These are phyloP conservation scores for Magnaporthiopsis poae DNA, from an alignment of 2,329 filamentous ascomycete genomes.

Conservation along the genomic window DNA sequence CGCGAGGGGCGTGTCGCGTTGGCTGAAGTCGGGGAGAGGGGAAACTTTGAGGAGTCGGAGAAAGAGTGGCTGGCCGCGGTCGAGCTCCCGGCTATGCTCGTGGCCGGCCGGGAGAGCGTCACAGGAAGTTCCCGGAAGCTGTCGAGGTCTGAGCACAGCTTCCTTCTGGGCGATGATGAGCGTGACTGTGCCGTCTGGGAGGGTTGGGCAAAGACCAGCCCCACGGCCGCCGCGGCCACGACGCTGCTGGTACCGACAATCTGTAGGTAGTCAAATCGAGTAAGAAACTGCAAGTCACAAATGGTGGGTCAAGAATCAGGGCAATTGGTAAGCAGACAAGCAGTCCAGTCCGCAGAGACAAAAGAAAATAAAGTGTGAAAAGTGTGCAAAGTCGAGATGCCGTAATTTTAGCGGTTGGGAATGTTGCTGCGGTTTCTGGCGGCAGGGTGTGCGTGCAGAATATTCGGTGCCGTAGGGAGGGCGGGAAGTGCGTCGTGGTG, in stretches of 20 bases:
- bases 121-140: constrained; percentile 20
- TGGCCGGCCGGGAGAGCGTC: constrained; percentile 31
- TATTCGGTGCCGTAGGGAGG: background rate
- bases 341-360: background rate
- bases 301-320: background rate
- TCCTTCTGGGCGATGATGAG: constrained; percentile 24
- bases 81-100: constrained; percentile 29
- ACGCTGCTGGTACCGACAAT: constrained; percentile 53
- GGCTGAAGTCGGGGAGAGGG: constrained; percentile 19
- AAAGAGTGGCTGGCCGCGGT: constrained; percentile 22
- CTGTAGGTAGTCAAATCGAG: constrained; percentile 23
- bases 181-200: constrained; percentile 28
- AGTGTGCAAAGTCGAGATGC: background rate
- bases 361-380: background rate
- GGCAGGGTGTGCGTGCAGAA: background rate
- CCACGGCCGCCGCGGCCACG: constrained; percentile 49
- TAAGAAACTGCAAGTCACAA: background rate
- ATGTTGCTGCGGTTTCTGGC: no score
- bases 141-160: constrained; percentile 22
- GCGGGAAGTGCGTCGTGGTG: no score
- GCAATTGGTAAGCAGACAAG: background rate
- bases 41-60: constrained; percentile 21
- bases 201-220: constrained; percentile 49
- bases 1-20: constrained; percentile 20
- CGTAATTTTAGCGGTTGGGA: background rate